Conservation (phyloP, 345 rosid species). For the Citrus trifoliata region DNA sequence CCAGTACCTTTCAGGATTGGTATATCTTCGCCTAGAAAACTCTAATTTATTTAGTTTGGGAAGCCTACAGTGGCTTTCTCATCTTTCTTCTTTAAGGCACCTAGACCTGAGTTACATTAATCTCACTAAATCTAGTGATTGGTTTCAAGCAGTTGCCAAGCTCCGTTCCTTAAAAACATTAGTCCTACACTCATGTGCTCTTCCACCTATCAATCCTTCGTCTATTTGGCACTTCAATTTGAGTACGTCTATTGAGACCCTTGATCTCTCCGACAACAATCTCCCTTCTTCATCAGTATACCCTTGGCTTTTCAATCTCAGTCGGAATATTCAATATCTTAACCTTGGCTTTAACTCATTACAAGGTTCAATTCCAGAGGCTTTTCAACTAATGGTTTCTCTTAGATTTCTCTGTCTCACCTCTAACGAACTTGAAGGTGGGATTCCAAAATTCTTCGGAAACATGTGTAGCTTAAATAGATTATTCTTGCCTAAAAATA, state of each 20-base stretch:
- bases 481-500: too few relatives aligned
- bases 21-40: too few relatives aligned
- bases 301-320: too few relatives aligned
- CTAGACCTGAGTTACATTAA: not conserved
- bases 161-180: not conserved
- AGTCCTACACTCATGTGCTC: too few relatives aligned
- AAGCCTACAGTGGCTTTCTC: conserved; percentile 17
- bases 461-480: too few relatives aligned
- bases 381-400: too few relatives aligned
- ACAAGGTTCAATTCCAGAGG: too few relatives aligned
- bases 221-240: not conserved
- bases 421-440: rapidly evolving
- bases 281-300: not conserved
- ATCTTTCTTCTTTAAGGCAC: not conserved
- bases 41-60: not conserved
- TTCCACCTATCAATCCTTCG: too few relatives aligned
- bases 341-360: rapidly evolving
- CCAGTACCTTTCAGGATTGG: too few relatives aligned
- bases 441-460: too few relatives aligned
- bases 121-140: not conserved
- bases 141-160: not conserved
- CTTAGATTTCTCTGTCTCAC: rapidly evolving
- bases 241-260: not conserved
- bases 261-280: not conserved
- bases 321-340: too few relatives aligned